phyloP scores from a whole-genome alignment of 1,139 yeast species.

The Tardiomyces blankii region DNA sequence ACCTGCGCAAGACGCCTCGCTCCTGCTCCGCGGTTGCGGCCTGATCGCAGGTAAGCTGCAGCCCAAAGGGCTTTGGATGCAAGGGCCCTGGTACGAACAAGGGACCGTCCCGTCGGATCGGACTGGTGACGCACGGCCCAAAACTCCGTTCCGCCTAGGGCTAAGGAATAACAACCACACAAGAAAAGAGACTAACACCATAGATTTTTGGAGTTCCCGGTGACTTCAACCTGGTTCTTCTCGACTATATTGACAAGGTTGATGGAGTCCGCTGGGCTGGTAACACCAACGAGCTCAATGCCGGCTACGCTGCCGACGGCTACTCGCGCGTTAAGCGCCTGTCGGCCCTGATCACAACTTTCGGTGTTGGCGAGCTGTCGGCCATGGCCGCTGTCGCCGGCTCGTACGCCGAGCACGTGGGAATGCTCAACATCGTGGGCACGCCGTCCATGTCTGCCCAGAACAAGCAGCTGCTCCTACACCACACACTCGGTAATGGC shows the following conservation, averaged over 20 bases:
- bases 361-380: slow-evolving; percentile 64
- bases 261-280: slow-evolving; percentile 31
- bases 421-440: slow-evolving; percentile 58
- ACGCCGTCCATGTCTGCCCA: slow-evolving; percentile 52
- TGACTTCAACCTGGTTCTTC: slow-evolving; percentile 44
- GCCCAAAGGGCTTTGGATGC: no score
- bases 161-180: no score
- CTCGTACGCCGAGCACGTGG: slow-evolving; percentile 54
- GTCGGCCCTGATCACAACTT: slow-evolving; percentile 51
- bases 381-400: slow-evolving; percentile 61
- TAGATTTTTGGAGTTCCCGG: slow-evolving; percentile 45
- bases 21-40: no score
- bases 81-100: no score
- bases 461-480: slow-evolving; percentile 45
- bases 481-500: slow-evolving; percentile 75
- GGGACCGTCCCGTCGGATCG: no score
- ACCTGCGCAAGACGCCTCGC: no score
- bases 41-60: no score
- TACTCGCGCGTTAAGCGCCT: slow-evolving; percentile 52
- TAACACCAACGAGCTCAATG: slow-evolving; percentile 40
- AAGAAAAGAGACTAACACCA: slow-evolving; percentile 2
- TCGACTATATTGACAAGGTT: slow-evolving; percentile 44
- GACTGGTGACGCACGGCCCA: no score
- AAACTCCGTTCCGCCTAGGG: no score
- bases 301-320: slow-evolving; percentile 59